Evolutionary conservation across 192 early-diverging fungal species (phyloP), one percentile per base, ranked within the genome.

Genomic region (Thamnidium elegans): DNA sequence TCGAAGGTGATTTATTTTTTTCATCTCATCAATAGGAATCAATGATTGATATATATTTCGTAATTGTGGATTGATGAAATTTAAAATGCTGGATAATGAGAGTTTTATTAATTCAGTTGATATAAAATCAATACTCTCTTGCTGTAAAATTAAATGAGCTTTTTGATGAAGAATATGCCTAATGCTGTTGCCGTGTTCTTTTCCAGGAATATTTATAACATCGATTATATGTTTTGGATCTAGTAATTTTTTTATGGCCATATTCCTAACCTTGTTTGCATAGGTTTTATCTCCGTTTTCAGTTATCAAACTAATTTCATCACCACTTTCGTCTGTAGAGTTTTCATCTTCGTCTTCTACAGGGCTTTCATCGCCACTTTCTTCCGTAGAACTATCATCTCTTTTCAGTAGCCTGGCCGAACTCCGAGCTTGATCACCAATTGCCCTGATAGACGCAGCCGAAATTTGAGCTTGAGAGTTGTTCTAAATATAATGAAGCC

Each of bases 131-230:
- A 50, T 50, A 50, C 48, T 50, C 48, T 50, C 13, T 50, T 50
- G 48, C 17, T 50, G 48, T 50, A 50, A 19, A 3, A 50, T 50
- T 50, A 17, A 50, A 19, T 50, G 48, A 19, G 48, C n/a, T 50
- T 50, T 50, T 36, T 36, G 3, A 36, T 36, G 19, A 19, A 50
- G 48, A 50, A 50, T 50, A 17, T 50, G 48, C 19, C 48, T 50
- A 17, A 50, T 50, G 48, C 17, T 50, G 17, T 19, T 50, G 48
- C 6, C 19, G 48, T 50, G 6, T 50, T 50, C 48, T 50, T 50
- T 50, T 50, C 48, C 48, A 50, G 48, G 48, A 50, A 19, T 50
- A 50, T 50, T 50, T 19, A 50, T 50, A 50, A 17, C 17, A 50
- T 50, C 48, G 17, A 50, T 50, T 50, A 19, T 50, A 50, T 50